A percentile compares a stretch with the other conserved stretches of the same genome.
Evolutionary conservation across 305 asterid genomes (phyloP).

Genomic region (Salvia sclarea): DNA sequence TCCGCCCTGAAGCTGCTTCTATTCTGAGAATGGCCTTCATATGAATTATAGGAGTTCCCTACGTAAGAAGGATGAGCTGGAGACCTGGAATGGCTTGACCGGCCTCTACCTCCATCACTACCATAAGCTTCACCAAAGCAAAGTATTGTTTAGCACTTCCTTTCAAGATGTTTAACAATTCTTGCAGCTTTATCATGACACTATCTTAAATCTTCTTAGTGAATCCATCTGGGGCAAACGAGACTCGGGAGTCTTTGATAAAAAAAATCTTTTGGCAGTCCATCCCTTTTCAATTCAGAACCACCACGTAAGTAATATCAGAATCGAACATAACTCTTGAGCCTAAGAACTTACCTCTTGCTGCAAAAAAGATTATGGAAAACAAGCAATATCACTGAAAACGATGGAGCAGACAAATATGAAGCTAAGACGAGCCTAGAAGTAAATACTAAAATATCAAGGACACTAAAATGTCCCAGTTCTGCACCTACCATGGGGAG

Average conservation of each 20-base stretch:
- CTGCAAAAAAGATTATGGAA: constrained; percentile 66
- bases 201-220: constrained; percentile 66
- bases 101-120: constrained; percentile 88
- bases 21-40: constrained; percentile 66
- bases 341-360: constrained; percentile 98
- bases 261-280: constrained; percentile 53
- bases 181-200: constrained; percentile 86
- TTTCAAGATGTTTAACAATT: constrained; percentile 66
- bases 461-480: constrained; percentile 12
- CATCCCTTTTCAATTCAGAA: constrained; percentile 70
- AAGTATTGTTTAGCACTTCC: constrained; percentile 81
- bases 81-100: constrained; percentile 83
- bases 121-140: constrained; percentile 99
- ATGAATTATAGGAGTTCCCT: constrained; percentile 55
- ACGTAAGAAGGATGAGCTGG: constrained; percentile 56
- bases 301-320: constrained; percentile 75
- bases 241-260: constrained; percentile 68
- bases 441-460: constrained; percentile 18
- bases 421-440: constrained; percentile 19
- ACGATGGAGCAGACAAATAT: constrained; percentile 19
- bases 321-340: constrained; percentile 84
- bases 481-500: constrained; percentile 76
- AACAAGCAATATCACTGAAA: constrained; percentile 41
- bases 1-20: constrained; percentile 62
- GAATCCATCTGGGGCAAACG: constrained; percentile 64